Base-by-base conservation (phyloP, 2,329 filamentous ascomycete species). In the Penicillium sp. region DNA sequence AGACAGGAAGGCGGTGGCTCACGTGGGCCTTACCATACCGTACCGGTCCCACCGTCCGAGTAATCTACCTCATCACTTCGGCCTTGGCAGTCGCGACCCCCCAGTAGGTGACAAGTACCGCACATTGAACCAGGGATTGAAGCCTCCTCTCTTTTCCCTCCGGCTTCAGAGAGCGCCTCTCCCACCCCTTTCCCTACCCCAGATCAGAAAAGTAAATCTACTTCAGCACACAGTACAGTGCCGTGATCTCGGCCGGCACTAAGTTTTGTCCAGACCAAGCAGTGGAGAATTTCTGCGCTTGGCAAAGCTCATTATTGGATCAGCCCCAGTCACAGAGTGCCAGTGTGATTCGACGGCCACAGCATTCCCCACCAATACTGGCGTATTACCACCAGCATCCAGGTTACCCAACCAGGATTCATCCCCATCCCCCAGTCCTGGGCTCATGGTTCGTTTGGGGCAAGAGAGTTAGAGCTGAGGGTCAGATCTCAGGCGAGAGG, bases 1-100 rank as follows among this genome's bases (percentile, higher is more conserved):
- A 55, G 63, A 64, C 57, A 65, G 69, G 69, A 64, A 71, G 69
- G 69, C 69, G 69, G 69, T 71, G 66, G 68, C 67, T 73, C 72
- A 74, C 69, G 72, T 74, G 72, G n/a, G 30, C 26, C 35, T 55
- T 26, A 54, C 57, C 15, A 38, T 61, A 56, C 53, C 46, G 31
- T 50, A 56, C 58, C 23, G 48, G 51, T 11, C 19, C 54, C 47
- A 57, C 55, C n/a, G 19, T 19, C 21, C 35, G 35, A 41, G 35
- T 41, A 41, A 41, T 41, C 13, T 41, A 41, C 35, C 35, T 41
- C 35, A 41, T 13, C 35, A 41, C 35, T 41, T 41, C 35, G 11
- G 35, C 35, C 35, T 41, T 41, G 35, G 35, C 35, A 41, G 35
- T 15, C 35, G 6, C 19, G 13, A 30, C 30, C 35, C 35, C 35